Base-by-base conservation (phyloP, 2,329 filamentous ascomycete species). In the Aspergillus sp. region DNA sequence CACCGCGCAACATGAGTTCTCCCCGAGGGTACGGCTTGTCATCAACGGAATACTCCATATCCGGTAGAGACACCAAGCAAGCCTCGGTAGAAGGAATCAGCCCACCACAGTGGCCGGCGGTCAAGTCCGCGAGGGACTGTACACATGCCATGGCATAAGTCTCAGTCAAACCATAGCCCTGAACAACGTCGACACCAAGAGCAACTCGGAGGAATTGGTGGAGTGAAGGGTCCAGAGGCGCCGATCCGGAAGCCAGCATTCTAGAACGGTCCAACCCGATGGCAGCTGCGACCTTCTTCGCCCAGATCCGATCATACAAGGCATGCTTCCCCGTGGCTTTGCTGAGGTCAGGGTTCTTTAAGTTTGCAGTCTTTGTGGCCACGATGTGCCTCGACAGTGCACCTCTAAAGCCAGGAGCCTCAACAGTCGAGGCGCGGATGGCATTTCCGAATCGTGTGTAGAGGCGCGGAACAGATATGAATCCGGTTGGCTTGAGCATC, bases 101-200 rank as follows among this genome's bases (percentile, higher is more conserved):
- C 5, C 84, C 87, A 55, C 95, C 95, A 68, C 94, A 94, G 78
- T 92, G 96, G 62, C 92, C 92, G 4, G 88, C 80, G 8, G 83
- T 84, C 72, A 90, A 87, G 75, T 99, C 95, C 50, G 84, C 83
- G 2, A 80, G 75, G 10, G 85, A 70, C 79, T 98, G 95, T 38
- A 86, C 84, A 11, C 89, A 83, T 21, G 85, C 87, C 30, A 89
- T 85, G 47, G 93, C 92, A 71, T 96, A 97, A 0, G 92, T 90
- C 79, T 99, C 95, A 1, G 95, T 99, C 75, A 99, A 82, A 52
- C 95, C 95, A 75, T 94, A 99, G 30, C 94, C 95, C 78, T 98
- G 94, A 32, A 86, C 77, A 71, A 98, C 90, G 71, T 87, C 83
- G 77, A 89, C 90, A 61, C 85, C 89, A 64, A 96, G 91, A 30